Base-by-base conservation (phyloP, 148 eudicot genomes). In the Fagopyrum tataricum region DNA sequence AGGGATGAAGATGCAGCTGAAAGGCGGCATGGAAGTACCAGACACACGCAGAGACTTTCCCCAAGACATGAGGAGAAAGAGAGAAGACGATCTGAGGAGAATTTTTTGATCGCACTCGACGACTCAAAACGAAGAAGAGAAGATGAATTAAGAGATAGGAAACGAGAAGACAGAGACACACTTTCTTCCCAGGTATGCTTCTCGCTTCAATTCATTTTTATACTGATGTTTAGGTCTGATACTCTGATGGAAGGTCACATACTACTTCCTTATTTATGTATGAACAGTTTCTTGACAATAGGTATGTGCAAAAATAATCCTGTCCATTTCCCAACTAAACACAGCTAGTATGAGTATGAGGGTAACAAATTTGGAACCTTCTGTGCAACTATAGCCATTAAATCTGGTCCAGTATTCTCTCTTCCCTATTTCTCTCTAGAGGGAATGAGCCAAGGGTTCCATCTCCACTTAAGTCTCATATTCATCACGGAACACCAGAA, bases 11-110 rank as follows among this genome's bases (percentile, higher is more conserved):
- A 95, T 81, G 80, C 79, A 73, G 78, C 78, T 69, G 98, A 95
- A 59, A 88, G 97, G 82, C 86, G 96, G 78, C 86, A 88, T 81
- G 89, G 84, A 43, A 81, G 81, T 77, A 79, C 79, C 67, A 87
- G 97, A 70, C 99, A 95, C 79, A 61, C 86, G 72, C 99, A 90
- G 72, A 88, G 89, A 79, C 96, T 95, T 81, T 91, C 97, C 37
- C 99, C 99, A 47, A 84, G 90, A 73, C 99, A 90, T 81, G 99
- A 95, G 5, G 99, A 91, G 72, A 91, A 96, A 79, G 99, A 95
- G 76, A 81, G 93, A 55, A 84, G 97, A 76, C 87, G 97, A 61
- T 95, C 99, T 10, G 97, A 95, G 83, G 99, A 95, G 70, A 90
- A 76, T 78, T 73, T 82, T 48, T 82, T 84, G 66, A 72, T 76